Evolutionary conservation across 2,329 filamentous ascomycete species (phyloP).

Genomic region (Pestalotiopsis sp.): DNA sequence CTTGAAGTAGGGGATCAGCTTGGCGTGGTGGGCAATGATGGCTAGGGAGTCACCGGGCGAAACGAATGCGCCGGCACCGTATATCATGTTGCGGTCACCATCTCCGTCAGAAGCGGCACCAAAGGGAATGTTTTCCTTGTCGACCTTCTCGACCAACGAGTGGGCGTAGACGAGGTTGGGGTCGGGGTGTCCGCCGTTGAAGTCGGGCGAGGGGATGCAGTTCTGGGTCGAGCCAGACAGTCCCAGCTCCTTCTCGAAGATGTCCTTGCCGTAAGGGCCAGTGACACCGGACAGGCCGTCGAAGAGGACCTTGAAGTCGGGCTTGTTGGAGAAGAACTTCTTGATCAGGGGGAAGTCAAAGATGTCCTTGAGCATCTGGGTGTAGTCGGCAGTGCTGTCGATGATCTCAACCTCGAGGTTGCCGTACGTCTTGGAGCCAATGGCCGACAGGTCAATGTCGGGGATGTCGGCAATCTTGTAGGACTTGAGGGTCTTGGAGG

Average conservation of each 20-base stretch:
- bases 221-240: constrained; percentile 82
- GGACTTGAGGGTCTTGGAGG: constrained; percentile 83
- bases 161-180: constrained; percentile 97
- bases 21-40: constrained; percentile 96
- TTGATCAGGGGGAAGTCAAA: constrained; percentile 98
- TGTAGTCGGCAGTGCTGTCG: constrained; percentile 90
- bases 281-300: constrained; percentile 95
- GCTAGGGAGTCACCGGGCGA: constrained; percentile 96
- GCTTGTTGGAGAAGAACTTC: constrained; percentile 83
- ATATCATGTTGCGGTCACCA: constrained; percentile 99
- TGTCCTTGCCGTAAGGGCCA: constrained; percentile 90
- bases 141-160: constrained; percentile 85
- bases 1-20: constrained; percentile 97
- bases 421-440: constrained; percentile 85
- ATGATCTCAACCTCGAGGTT: constrained; percentile 91
- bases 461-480: constrained; percentile 92
- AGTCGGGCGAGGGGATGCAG: constrained; percentile 89
- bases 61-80: constrained; percentile 94
- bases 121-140: constrained; percentile 90
- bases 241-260: constrained; percentile 93
- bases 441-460: constrained; percentile 79
- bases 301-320: constrained; percentile 96
- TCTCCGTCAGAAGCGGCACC: constrained; percentile 96
- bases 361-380: constrained; percentile 95
- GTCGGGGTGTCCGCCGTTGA: constrained; percentile 95